A percentile compares a stretch with the other conserved stretches of the same genome.
Conservation (phyloP, 768 basidiomycete species). For the Calocera cornea region DNA sequence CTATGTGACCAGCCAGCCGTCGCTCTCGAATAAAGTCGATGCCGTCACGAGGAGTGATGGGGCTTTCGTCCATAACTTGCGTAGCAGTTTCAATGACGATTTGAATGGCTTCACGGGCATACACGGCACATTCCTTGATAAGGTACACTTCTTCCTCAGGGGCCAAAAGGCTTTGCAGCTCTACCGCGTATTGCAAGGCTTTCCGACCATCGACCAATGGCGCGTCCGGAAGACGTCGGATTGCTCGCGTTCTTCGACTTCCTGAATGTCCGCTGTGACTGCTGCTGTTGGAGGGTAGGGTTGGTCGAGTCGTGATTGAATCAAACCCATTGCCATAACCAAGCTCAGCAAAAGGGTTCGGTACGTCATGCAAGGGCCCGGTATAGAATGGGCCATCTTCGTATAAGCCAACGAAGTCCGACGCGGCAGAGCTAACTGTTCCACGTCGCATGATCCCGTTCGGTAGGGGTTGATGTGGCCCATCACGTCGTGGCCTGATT, state of each 20-base stretch:
- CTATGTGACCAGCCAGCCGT: neutral
- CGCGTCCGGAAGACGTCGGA: neutral
- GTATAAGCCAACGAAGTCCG: neutral
- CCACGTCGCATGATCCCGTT: neutral
- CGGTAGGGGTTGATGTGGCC: neutral
- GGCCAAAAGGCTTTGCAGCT: neutral
- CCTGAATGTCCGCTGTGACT: neutral
- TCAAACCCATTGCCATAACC: neutral
- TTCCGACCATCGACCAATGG: neutral
- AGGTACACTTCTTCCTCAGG: neutral
- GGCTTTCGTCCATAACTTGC: neutral
- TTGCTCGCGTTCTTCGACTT: neutral
- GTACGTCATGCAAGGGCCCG: neutral
- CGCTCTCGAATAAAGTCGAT: neutral
- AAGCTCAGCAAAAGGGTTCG: neutral
- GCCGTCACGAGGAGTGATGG: neutral
- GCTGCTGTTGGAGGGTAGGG: neutral
- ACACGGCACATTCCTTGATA: neutral
- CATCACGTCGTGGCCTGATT: slow-evolving; percentile 6
- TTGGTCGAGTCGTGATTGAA: neutral
- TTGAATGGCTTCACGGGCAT: neutral
- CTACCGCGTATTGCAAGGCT: neutral
- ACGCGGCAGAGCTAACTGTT: neutral
- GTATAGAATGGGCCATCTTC: neutral
- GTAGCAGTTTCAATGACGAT: neutral